Evolutionary conservation across 441 rosid species (phyloP).

Genomic region (Macaranga tanarius): DNA sequence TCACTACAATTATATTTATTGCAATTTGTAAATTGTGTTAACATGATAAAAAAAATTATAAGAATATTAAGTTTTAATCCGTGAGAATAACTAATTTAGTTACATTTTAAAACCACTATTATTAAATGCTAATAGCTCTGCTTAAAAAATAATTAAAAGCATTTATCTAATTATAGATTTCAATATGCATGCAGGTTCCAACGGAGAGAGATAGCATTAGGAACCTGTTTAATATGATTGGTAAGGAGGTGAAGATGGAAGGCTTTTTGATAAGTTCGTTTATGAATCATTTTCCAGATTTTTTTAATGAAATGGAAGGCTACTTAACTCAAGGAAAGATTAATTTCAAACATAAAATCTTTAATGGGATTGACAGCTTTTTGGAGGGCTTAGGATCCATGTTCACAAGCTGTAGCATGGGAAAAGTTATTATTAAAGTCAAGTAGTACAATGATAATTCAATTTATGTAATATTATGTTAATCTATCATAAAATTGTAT

Average conservation of each 20-base stretch:
- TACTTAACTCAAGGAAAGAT: not conserved
- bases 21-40: too few relatives aligned
- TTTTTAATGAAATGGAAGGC: not conserved
- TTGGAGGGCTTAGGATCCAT: not conserved
- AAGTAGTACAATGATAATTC: not conserved
- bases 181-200: constrained; percentile 33
- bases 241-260: not conserved
- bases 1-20: too few relatives aligned
- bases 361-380: not conserved
- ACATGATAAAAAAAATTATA: too few relatives aligned
- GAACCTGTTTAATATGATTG: constrained; percentile 35
- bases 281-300: not conserved
- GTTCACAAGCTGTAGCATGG: not conserved
- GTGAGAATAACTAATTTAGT: too few relatives aligned
- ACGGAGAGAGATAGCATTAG: constrained; percentile 45
- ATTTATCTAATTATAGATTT: too few relatives aligned
- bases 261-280: not conserved
- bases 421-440: not conserved
- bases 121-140: too few relatives aligned
- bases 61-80: too few relatives aligned
- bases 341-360: not conserved
- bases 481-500: too few relatives aligned
- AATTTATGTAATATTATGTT: not conserved
- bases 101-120: too few relatives aligned
- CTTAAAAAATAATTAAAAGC: too few relatives aligned